Evolutionary conservation across 805 yeast genomes (phyloP).

Genomic region (Teunomyces funiuensis): DNA sequence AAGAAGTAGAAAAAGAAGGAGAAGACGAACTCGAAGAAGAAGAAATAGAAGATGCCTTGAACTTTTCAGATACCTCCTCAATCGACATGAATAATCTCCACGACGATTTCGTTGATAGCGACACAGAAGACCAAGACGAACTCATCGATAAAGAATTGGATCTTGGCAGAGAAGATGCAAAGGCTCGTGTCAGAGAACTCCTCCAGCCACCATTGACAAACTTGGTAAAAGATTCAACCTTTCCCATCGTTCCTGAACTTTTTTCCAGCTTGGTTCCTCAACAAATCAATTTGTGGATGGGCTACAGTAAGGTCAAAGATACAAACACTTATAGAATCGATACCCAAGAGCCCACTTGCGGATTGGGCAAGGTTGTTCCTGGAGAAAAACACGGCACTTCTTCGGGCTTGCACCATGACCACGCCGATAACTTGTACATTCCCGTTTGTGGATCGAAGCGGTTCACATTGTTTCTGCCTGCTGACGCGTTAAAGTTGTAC

Average conservation of each 20-base stretch:
- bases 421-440: constrained; percentile 72
- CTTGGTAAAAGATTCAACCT: constrained; percentile 21
- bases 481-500: constrained; percentile 55
- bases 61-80: constrained; percentile 36
- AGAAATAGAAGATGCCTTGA: constrained; percentile 17
- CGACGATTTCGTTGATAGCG: constrained; percentile 49
- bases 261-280: constrained; percentile 54
- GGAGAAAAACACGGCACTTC: constrained; percentile 51
- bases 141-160: constrained; percentile 21
- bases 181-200: constrained; percentile 45
- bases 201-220: constrained; percentile 63
- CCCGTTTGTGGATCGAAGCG: constrained; percentile 60
- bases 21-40: constrained; percentile 13
- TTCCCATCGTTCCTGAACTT: constrained; percentile 45
- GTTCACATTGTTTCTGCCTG: constrained; percentile 66
- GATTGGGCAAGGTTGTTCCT: constrained; percentile 57
- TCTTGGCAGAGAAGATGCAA: constrained; percentile 31
- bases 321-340: constrained; percentile 12
- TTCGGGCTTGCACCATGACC: constrained; percentile 79
- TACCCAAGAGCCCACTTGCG: constrained; percentile 20
- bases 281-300: constrained; percentile 77
- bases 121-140: constrained; percentile 21
- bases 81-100: constrained; percentile 44
- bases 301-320: constrained; percentile 32
- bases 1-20: constrained; percentile 13